Percentiles rank a stretch among this genome's conserved stretches.
Evolutionary conservation across 495 filamentous ascomycete genomes (phyloP).

Genomic region (Parmelia sp.): DNA sequence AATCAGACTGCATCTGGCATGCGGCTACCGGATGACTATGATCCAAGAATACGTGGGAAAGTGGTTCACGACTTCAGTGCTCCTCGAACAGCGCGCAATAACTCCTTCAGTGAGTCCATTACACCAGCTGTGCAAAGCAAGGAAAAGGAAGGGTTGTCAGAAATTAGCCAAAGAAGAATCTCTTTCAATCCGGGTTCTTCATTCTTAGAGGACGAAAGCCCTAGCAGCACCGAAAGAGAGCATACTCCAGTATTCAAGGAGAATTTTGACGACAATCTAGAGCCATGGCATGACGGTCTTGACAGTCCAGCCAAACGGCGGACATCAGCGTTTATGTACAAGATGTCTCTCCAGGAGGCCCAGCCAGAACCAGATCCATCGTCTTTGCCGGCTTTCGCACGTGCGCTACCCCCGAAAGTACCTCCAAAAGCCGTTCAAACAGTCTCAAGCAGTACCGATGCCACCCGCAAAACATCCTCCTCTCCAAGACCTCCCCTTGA

Average conservation of each 20-base stretch:
- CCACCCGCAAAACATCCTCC: constrained; percentile 5
- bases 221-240: constrained; percentile 32
- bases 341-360: constrained; percentile 37
- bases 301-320: constrained; percentile 37
- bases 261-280: constrained; percentile 59
- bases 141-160: constrained; percentile 1
- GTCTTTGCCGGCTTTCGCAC: constrained; percentile 44
- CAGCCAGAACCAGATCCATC: constrained; percentile 35
- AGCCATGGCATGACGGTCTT: constrained; percentile 42
- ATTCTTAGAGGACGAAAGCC: constrained; percentile 20
- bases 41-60: constrained; percentile 78
- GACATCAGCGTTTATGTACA: constrained; percentile 39
- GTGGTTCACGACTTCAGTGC: constrained; percentile 88
- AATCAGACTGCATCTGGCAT: constrained; percentile 43
- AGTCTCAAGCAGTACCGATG: constrained; percentile 15
- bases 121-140: constrained; percentile 12
- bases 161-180: constrained; percentile 12
- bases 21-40: constrained; percentile 66
- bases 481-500: constrained; percentile 31
- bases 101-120: constrained; percentile 31
- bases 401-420: constrained; percentile 40
- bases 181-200: constrained; percentile 13
- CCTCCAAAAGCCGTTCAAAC: not conserved
- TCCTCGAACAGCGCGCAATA: constrained; percentile 57
- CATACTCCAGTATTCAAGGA: constrained; percentile 62